These are phyloP conservation scores for Amaranthus cruentus DNA, from an alignment of 148 eudicot species.

Conservation along the genomic window DNA sequence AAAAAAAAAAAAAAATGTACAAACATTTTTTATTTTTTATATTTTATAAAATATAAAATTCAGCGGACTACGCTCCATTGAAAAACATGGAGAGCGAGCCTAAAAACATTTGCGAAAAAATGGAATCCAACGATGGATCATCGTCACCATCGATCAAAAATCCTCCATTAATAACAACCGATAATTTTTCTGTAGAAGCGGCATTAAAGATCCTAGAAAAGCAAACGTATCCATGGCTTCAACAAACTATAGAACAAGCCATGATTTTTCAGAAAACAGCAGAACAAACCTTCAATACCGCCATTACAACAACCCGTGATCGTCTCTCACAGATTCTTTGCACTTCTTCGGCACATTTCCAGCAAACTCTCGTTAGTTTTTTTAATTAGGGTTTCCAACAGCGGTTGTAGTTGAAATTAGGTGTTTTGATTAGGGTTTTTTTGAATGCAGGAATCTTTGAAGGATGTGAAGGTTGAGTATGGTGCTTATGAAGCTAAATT, in stretches of 20 bases:
- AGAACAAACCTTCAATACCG: conserved; percentile 34
- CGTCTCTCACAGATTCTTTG: conserved; percentile 58
- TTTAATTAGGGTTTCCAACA: conserved; percentile 15
- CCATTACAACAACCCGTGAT: conserved; percentile 39
- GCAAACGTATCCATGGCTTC: conserved; percentile 48
- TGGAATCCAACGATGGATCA: conserved; percentile 34
- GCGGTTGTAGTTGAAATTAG: background rate
- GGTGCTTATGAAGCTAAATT: conserved; percentile 48
- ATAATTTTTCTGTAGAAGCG: conserved; percentile 18
- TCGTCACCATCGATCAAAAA: conserved; percentile 21
- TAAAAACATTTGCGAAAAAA: conserved; percentile 11
- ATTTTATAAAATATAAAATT: too few relatives aligned
- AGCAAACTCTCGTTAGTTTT: conserved; percentile 46
- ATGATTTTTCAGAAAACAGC: conserved; percentile 36
- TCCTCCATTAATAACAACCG: conserved; percentile 7
- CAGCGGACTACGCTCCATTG: too few relatives aligned
- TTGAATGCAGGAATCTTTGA: conserved; percentile 56
- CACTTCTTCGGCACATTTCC: conserved; percentile 65
- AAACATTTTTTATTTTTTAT: background rate
- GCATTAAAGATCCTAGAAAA: conserved; percentile 27
- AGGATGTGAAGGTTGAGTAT: conserved; percentile 57
- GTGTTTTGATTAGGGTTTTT: background rate
- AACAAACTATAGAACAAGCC: conserved; percentile 53
- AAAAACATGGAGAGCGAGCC: background rate
- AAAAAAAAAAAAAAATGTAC: background rate